phyloP scores from a whole-genome alignment of 1,139 yeast genomes.

The Lodderomyces elongisporus region DNA sequence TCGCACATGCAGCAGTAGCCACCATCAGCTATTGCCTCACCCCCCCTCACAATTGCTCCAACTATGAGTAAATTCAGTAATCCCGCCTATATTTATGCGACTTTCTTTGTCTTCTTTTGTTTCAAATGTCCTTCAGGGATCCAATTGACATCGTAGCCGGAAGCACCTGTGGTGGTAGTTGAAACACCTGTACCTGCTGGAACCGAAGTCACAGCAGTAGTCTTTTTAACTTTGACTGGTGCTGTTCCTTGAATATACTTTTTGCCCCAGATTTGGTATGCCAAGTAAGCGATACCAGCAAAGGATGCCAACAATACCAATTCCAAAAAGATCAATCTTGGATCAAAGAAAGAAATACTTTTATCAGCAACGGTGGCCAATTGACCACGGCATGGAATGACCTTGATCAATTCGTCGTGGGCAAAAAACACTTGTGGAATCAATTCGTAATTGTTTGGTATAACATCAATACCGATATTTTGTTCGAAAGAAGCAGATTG shows the following conservation, averaged over 20 bases:
- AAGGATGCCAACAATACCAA: conserved; percentile 47
- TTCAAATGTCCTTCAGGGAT: conserved; percentile 33
- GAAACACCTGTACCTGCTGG: conserved; percentile 15
- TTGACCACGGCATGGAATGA: conserved; percentile 55
- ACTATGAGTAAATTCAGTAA: too few species aligned
- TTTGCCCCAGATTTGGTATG: conserved; percentile 43
- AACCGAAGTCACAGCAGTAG: conserved; percentile 19
- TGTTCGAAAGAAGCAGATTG: conserved; percentile 48
- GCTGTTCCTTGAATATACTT: conserved; percentile 36
- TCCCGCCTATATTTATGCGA: too few species aligned
- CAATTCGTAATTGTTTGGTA: conserved; percentile 55
- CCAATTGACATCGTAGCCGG: conserved; percentile 30
- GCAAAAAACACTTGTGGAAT: conserved; percentile 57
- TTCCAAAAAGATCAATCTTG: conserved; percentile 64
- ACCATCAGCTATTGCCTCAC: too few species aligned
- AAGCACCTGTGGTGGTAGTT: conserved; percentile 22
- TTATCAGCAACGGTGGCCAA: conserved; percentile 59
- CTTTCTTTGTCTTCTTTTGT: conserved; percentile 28
- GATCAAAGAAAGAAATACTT: conserved; percentile 66
- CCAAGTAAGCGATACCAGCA: conserved; percentile 46
- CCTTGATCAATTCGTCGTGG: conserved; percentile 48
- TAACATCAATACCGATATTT: conserved; percentile 49
- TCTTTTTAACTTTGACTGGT: conserved; percentile 20
- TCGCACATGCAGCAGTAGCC: too few species aligned
- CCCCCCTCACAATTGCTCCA: too few species aligned